Conservation (phyloP, 805 yeast genomes). For the Saturnispora saitoi region DNA sequence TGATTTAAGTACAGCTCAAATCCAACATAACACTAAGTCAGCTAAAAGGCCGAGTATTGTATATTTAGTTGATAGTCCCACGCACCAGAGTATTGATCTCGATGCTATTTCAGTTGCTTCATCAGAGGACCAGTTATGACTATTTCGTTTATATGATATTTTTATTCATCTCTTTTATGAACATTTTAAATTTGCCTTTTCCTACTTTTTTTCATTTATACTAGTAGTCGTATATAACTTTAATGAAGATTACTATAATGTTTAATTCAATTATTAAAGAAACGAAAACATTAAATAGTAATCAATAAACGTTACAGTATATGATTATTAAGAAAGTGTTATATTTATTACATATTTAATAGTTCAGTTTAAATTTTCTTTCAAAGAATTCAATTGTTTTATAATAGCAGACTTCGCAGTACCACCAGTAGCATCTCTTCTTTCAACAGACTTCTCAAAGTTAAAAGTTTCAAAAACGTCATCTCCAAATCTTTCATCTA, state of each 20-base stretch:
- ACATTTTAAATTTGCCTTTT: neutral
- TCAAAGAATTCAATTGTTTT: constrained; percentile 49
- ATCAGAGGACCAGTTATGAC: neutral
- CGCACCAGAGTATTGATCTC: neutral
- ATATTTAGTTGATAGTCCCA: constrained; percentile 1
- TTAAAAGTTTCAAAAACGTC: constrained; percentile 84
- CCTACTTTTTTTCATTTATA: too few species aligned
- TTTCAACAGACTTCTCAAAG: constrained; percentile 91
- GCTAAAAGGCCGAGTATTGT: neutral
- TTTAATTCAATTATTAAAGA: too few species aligned
- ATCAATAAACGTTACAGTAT: too few species aligned
- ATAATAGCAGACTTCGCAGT: constrained; percentile 88
- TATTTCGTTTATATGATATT: neutral
- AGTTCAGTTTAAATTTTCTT: neutral
- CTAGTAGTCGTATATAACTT: too few species aligned
- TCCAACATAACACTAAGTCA: neutral
- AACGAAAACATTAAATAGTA: too few species aligned
- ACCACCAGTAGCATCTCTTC: constrained; percentile 95
- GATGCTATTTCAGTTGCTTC: neutral
- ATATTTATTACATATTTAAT: neutral
- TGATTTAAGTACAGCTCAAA: neutral
- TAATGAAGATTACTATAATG: too few species aligned
- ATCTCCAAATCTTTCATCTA: constrained; percentile 69
- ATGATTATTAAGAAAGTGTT: too few species aligned
- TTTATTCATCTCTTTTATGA: neutral